Conservation (phyloP, 768 basidiomycete species). For the Filobasidium floriforme region DNA sequence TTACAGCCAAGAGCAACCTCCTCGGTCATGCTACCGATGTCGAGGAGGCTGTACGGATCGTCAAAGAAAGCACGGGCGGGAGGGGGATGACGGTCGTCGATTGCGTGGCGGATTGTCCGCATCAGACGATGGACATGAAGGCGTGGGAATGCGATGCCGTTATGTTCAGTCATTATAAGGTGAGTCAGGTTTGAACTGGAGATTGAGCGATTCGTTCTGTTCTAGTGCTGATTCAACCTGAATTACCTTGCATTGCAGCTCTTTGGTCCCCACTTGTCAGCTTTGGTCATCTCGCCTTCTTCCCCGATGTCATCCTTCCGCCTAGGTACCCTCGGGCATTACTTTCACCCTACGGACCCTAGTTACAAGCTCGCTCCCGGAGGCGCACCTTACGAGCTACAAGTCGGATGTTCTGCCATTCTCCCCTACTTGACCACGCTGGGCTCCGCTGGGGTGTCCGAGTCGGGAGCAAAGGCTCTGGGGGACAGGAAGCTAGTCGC, state of each 20-base stretch:
- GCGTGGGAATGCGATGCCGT: slow-evolving; percentile 72
- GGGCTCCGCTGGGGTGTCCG: slow-evolving; percentile 20
- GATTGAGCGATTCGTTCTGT: neutral
- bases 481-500: slow-evolving; percentile 39
- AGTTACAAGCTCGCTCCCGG: slow-evolving; percentile 65
- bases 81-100: slow-evolving; percentile 64
- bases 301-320: slow-evolving; percentile 50
- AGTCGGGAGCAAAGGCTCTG: neutral
- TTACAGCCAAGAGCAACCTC: slow-evolving; percentile 68
- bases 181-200: slow-evolving; percentile 37
- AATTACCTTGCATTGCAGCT: slow-evolving; percentile 48
- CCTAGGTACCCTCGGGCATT: slow-evolving; percentile 58
- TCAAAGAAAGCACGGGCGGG: slow-evolving; percentile 52
- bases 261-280: slow-evolving; percentile 66
- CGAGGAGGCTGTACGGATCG: slow-evolving; percentile 53
- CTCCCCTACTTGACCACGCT: slow-evolving; percentile 60
- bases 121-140: slow-evolving; percentile 62
- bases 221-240: neutral
- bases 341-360: slow-evolving; percentile 53
- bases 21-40: slow-evolving; percentile 62
- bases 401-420: slow-evolving; percentile 57
- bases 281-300: slow-evolving; percentile 55
- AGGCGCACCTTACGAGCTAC: slow-evolving; percentile 66
- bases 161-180: slow-evolving; percentile 71
- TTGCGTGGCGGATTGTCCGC: slow-evolving; percentile 72